Evolutionary conservation across 2,329 filamentous ascomycete species (phyloP), one percentile per base, ranked within the genome.

Genomic region (Triangularia setosa): DNA sequence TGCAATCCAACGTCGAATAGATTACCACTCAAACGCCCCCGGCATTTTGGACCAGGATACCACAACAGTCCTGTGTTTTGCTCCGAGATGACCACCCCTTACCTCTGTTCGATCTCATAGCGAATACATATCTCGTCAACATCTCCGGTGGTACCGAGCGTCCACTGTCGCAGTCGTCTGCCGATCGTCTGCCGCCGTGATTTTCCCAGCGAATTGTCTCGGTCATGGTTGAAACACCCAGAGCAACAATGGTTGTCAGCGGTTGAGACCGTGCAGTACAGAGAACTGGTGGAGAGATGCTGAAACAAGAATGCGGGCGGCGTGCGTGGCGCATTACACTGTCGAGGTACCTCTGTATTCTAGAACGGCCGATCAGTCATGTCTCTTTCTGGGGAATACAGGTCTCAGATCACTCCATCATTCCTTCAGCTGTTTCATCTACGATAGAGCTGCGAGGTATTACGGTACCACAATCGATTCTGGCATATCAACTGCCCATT

Each of bases 311-410:
- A 54, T 52, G 58, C 53, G 40, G 30, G 28, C 55, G 55, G 24
- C 60, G 57, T 60, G 64, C 55, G 57, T 53, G 56, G 60, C 14
- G 57, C 60, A 40, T 60, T 48, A 55, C 35, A 48, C 24, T 18
- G 24, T 52, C 24, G 56, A 44, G 11, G 7, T 23, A n/a, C n/a
- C 18, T n/a, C n/a, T n/a, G n/a, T 21, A 33, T 48, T 48, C 40
- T 48, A 48, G 40, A 48, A 48, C 18, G n/a, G 40, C n/a, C n/a
- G 40, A 23, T 48, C 40, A 48, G n/a, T 40, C 33, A 40, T 40
- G 33, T n/a, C 14, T 16, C 33, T 16, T 40, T 40, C 33, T 40
- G 16, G 33, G 33, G 33, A 40, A 40, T 40, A n/a, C 33, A 48
- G 40, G 40, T 48, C 40, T 48, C n/a, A 21, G 40, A 48, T 48